Conservation (phyloP, 2,329 filamentous ascomycete genomes). For the Arthrobotrys megalospora region DNA sequence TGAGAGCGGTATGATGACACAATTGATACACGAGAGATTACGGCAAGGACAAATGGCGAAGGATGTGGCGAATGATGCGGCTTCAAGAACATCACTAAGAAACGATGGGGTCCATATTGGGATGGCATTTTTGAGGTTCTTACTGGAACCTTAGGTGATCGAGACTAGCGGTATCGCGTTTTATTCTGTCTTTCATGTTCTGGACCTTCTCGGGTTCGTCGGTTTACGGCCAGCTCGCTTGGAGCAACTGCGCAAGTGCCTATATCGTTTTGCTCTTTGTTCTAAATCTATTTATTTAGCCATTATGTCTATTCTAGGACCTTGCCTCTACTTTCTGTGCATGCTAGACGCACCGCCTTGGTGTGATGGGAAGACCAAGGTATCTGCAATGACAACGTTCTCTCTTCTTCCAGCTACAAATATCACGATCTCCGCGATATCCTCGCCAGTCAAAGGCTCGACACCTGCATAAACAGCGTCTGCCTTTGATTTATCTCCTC, state of each 20-base stretch:
- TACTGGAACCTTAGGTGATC: conserved; percentile 67
- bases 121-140: conserved; percentile 81
- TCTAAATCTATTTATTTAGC: background rate
- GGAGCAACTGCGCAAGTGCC: background rate
- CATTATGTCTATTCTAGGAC: conserved; percentile 13
- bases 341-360: conserved; percentile 70
- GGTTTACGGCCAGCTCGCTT: background rate
- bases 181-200: background rate
- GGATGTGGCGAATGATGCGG: conserved; percentile 77
- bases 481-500: conserved; percentile 89
- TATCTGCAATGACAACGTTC: conserved; percentile 92
- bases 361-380: conserved; percentile 88
- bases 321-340: conserved; percentile 56
- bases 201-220: background rate
- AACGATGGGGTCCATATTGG: conserved; percentile 87
- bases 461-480: conserved; percentile 88
- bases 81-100: conserved; percentile 75
- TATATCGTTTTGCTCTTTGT: background rate
- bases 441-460: conserved; percentile 87
- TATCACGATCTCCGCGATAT: conserved; percentile 91
- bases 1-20: conserved; percentile 78
- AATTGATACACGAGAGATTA: conserved; percentile 78
- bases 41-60: conserved; percentile 79
- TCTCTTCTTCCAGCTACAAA: conserved; percentile 86
- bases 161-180: background rate